These are phyloP conservation scores for Hericium rajendrae DNA, from an alignment of 768 basidiomycete genomes.

Conservation along the genomic window DNA sequence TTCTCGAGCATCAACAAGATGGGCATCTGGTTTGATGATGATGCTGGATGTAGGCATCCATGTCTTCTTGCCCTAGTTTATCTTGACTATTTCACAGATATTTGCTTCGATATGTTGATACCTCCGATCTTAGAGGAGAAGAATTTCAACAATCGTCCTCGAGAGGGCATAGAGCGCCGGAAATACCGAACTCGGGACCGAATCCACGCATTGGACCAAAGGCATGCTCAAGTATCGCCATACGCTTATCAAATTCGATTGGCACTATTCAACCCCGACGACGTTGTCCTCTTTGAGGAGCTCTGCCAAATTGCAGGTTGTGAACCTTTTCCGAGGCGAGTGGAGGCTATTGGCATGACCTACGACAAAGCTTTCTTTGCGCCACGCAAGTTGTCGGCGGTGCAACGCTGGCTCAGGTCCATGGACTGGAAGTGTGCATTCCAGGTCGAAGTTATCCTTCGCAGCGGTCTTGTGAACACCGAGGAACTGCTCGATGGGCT, in stretches of 20 bases:
- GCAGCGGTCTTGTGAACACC: slow-evolving; percentile 53
- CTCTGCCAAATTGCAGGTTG: slow-evolving; percentile 45
- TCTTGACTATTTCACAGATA: background rate
- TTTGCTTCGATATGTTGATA: slow-evolving; percentile 13
- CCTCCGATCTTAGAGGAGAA: slow-evolving; percentile 58
- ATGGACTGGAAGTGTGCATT: slow-evolving; percentile 65
- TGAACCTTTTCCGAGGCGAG: slow-evolving; percentile 18
- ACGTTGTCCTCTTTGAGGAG: slow-evolving; percentile 40
- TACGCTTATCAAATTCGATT: slow-evolving; percentile 68
- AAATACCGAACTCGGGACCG: slow-evolving; percentile 43
- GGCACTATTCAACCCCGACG: slow-evolving; percentile 40
- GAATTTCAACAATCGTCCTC: slow-evolving; percentile 42
- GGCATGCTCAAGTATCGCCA: slow-evolving; percentile 50
- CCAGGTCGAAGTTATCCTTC: slow-evolving; percentile 64
- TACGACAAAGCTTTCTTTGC: slow-evolving; percentile 41
- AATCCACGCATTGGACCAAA: slow-evolving; percentile 46
- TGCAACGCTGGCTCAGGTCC: slow-evolving; percentile 33
- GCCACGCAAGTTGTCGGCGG: slow-evolving; percentile 31
- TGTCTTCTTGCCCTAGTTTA: background rate
- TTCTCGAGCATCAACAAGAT: slow-evolving; percentile 10
- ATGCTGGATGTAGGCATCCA: background rate
- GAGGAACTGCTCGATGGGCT: slow-evolving; percentile 34
- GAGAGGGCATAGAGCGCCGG: slow-evolving; percentile 28
- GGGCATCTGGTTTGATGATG: slow-evolving; percentile 6
- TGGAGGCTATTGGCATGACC: slow-evolving; percentile 36